Percentiles rank a stretch among this genome's conserved stretches.
Conservation (phyloP, 2,329 filamentous ascomycete species). For the Diaporthe velutina region DNA sequence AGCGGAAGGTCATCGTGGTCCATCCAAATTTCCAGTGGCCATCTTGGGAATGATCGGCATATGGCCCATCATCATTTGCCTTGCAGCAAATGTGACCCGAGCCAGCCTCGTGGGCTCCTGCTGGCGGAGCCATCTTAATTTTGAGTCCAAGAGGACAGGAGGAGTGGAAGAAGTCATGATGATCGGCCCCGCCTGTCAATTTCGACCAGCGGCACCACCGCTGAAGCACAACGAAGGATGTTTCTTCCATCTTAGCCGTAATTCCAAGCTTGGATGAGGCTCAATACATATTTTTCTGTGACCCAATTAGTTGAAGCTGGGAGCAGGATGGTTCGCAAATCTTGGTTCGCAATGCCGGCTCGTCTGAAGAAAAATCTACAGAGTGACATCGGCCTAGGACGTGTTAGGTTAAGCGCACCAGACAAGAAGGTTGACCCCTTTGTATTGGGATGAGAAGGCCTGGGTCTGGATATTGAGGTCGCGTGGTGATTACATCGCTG, state of each 20-base stretch:
- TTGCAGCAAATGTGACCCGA: slow-evolving; percentile 26
- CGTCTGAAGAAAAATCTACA: not conserved
- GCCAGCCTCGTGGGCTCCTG: slow-evolving; percentile 25
- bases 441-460: not conserved
- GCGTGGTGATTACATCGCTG: slow-evolving; percentile 23
- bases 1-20: slow-evolving; percentile 27
- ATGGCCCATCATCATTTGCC: slow-evolving; percentile 30
- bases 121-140: slow-evolving; percentile 9
- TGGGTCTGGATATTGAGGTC: slow-evolving; percentile 13
- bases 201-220: slow-evolving; percentile 30
- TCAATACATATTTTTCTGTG: not conserved
- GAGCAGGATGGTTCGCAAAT: slow-evolving; percentile 1
- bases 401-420: not conserved
- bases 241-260: not conserved
- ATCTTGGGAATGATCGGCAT: slow-evolving; percentile 33
- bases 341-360: slow-evolving; percentile 3
- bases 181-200: slow-evolving; percentile 27
- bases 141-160: not conserved
- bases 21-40: slow-evolving; percentile 33
- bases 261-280: not conserved
- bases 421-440: not conserved
- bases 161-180: slow-evolving; percentile 1
- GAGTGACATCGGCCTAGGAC: not conserved
- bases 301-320: not conserved
- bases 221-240: not conserved